A percentile compares a stretch with the other conserved stretches of the same genome.
Conservation (phyloP, 805 yeast species). For the Myxozyma neotropica region DNA sequence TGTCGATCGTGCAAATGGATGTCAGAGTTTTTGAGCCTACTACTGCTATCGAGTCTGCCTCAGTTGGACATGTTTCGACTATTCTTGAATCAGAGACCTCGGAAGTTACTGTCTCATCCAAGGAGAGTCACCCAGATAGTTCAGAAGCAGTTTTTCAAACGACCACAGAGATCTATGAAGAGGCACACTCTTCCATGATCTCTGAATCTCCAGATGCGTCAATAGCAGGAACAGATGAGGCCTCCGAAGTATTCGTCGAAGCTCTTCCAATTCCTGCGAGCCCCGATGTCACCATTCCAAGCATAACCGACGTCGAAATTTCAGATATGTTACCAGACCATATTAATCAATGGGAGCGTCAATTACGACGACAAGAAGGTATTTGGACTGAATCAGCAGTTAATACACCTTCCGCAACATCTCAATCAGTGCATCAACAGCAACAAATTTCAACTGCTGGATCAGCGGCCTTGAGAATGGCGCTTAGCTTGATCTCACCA, state of each 20-base stretch:
- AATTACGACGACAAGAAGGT: slow-evolving; percentile 16
- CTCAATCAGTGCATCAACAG: neutral
- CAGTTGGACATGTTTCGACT: no score
- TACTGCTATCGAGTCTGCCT: no score
- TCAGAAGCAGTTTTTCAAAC: neutral
- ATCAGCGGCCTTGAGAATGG: neutral
- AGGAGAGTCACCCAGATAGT: neutral
- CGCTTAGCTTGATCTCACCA: slow-evolving; percentile 6
- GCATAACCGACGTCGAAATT: neutral
- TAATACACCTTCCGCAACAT: neutral
- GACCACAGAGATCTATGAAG: neutral
- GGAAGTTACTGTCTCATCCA: no score
- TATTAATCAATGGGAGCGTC: slow-evolving; percentile 23
- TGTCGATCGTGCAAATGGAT: no score
- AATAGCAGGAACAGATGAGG: neutral
- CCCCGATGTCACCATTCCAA: neutral
- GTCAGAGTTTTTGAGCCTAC: no score
- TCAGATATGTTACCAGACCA: slow-evolving; percentile 17
- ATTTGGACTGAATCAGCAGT: slow-evolving; percentile 19
- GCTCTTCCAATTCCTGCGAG: neutral
- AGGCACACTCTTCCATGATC: neutral
- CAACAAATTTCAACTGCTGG: neutral
- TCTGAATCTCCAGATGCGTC: neutral
- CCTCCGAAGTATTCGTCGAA: neutral
- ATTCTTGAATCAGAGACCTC: no score